A percentile compares a stretch with the other conserved stretches of the same genome.
Conservation (phyloP, 2,329 filamentous ascomycete species). For the Apiospora pterosperma region DNA sequence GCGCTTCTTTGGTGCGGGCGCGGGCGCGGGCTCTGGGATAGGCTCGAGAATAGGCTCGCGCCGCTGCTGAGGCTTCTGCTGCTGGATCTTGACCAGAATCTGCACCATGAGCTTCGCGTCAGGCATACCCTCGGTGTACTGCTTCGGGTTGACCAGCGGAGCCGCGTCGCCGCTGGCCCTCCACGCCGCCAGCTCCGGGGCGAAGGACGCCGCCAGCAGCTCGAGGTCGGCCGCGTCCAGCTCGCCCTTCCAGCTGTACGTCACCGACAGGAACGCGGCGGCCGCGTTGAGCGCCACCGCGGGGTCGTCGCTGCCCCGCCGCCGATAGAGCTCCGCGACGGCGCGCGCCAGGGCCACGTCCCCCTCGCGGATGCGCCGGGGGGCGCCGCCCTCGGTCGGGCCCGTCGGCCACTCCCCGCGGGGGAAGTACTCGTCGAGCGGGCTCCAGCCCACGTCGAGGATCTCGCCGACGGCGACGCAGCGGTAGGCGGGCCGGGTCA, state of each 20-base stretch:
- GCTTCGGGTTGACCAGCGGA: not conserved
- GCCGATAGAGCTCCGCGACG: not conserved
- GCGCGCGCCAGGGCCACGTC: not conserved
- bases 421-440: not conserved
- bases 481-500: not conserved
- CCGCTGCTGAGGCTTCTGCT: not conserved
- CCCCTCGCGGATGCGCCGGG: not conserved
- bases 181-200: not conserved
- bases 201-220: not conserved
- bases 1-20: not conserved
- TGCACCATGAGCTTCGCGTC: not conserved
- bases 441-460: not conserved
- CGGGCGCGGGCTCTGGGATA: not conserved
- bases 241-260: not conserved
- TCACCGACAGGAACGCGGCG: not conserved
- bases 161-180: not conserved
- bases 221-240: not conserved
- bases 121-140: not conserved
- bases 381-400: not conserved
- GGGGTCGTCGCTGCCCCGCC: not conserved
- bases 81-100: not conserved
- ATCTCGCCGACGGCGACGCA: not conserved
- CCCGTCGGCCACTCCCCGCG: not conserved
- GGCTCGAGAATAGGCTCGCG: not conserved
- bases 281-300: not conserved